Conservation (phyloP, 352 stramenopile species). For the Phytophthora rubi region DNA sequence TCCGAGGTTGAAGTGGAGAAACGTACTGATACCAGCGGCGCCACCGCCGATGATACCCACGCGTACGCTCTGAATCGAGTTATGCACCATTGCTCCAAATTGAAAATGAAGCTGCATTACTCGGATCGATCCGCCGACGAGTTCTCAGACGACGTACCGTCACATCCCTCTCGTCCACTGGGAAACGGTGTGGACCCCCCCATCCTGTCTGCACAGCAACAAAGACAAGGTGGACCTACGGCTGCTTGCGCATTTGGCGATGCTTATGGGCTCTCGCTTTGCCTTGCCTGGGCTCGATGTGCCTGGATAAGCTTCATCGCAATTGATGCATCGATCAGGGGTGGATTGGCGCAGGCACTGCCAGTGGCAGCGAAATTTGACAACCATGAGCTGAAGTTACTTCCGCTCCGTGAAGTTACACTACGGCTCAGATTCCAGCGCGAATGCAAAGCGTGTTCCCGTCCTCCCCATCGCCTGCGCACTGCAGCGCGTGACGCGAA, state of each 20-base stretch:
- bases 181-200: background rate
- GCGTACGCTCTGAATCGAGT: conserved; percentile 34
- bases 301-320: conserved; percentile 10
- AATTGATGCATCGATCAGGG: conserved; percentile 13
- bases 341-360: background rate
- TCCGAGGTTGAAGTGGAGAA: background rate
- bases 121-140: conserved; percentile 1
- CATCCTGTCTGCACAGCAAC: conserved; percentile 26
- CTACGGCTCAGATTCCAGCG: background rate
- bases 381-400: background rate
- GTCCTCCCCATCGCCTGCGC: conserved; percentile 14
- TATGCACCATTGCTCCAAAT: conserved; percentile 27
- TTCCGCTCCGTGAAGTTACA: background rate
- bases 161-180: conserved; percentile 4
- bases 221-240: conserved; percentile 34
- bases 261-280: background rate
- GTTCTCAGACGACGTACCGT: background rate
- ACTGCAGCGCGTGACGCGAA: conserved; percentile 17
- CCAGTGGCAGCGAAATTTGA: conserved; percentile 1
- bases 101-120: conserved; percentile 19
- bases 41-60: conserved; percentile 74
- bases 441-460: conserved; percentile 10
- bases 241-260: conserved; percentile 26
- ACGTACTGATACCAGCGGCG: conserved; percentile 72
- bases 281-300: background rate